Percentiles rank a stretch among this genome's conserved stretches.
Evolutionary conservation across 345 rosid species (phyloP).

Genomic region (Hypericum perforatum): DNA sequence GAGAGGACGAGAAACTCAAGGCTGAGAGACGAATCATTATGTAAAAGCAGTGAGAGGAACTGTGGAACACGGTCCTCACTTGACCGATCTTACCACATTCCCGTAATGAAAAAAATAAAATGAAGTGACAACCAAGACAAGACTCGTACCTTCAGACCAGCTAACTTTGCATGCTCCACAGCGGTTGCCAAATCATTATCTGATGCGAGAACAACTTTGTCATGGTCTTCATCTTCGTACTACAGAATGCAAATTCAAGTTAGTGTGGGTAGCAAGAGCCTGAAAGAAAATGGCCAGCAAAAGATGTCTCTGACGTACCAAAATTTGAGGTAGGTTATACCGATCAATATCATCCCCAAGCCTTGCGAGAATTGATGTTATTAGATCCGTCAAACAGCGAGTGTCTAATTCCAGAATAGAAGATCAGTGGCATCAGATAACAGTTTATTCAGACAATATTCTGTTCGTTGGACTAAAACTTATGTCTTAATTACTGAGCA

Average conservation of each 20-base stretch:
- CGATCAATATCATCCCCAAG: constrained; percentile 76
- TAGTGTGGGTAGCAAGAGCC: constrained; percentile 8
- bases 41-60: no score
- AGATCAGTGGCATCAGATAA: constrained; percentile 10
- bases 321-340: constrained; percentile 66
- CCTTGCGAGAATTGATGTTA: constrained; percentile 81
- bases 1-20: no score
- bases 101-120: not conserved
- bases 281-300: not conserved
- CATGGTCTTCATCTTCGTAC: constrained; percentile 98
- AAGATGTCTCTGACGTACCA: constrained; percentile 35
- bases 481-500: no score
- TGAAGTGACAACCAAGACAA: not conserved
- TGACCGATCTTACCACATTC: no score
- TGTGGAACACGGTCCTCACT: no score
- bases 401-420: constrained; percentile 40
- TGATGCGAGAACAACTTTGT: constrained; percentile 80
- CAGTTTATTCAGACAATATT: not conserved
- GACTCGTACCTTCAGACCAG: constrained; percentile 73
- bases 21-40: no score
- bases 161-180: constrained; percentile 81
- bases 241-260: constrained; percentile 18
- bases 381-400: constrained; percentile 62
- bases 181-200: constrained; percentile 80
- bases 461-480: no score